phyloP scores from a whole-genome alignment of 352 stramenopile species.

The Saprolegnia parasitica region DNA sequence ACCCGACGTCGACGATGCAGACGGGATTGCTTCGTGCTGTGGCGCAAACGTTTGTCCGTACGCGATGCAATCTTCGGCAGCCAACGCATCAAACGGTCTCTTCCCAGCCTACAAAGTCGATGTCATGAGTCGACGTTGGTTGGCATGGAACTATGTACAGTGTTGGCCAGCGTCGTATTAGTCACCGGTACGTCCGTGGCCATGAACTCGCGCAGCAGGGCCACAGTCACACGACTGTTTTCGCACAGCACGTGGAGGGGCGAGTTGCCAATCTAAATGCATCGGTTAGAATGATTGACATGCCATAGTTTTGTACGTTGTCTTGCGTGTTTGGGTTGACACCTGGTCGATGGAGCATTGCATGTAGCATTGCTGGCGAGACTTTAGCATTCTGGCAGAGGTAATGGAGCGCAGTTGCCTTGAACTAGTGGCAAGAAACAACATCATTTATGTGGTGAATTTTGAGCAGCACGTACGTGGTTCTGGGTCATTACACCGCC shows the following conservation, averaged over 20 bases:
- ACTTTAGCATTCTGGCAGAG: conserved; percentile 61
- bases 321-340: conserved; percentile 67
- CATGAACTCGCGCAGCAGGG: conserved; percentile 59
- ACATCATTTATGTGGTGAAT: conserved; percentile 3
- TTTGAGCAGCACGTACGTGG: conserved; percentile 34
- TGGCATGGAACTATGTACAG: conserved; percentile 34
- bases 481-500: conserved; percentile 51
- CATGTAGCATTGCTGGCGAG: conserved; percentile 39
- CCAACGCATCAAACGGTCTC: conserved; percentile 58
- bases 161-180: conserved; percentile 63
- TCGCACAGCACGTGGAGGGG: conserved; percentile 69
- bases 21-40: conserved; percentile 28
- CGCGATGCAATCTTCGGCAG: conserved; percentile 47
- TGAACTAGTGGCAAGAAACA: conserved; percentile 43
- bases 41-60: conserved; percentile 53
- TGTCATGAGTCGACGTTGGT: background rate
- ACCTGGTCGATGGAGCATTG: conserved; percentile 48
- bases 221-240: conserved; percentile 51
- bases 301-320: conserved; percentile 41
- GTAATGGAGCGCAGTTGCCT: conserved; percentile 66
- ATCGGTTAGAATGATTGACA: conserved; percentile 4
- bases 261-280: conserved; percentile 62
- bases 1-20: conserved; percentile 35
- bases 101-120: conserved; percentile 46
- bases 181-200: conserved; percentile 39